A percentile compares a stretch with the other conserved stretches of the same genome.
phyloP scores from a whole-genome alignment of 164 flowering plant species.

The Dillenia suffruticosa region DNA sequence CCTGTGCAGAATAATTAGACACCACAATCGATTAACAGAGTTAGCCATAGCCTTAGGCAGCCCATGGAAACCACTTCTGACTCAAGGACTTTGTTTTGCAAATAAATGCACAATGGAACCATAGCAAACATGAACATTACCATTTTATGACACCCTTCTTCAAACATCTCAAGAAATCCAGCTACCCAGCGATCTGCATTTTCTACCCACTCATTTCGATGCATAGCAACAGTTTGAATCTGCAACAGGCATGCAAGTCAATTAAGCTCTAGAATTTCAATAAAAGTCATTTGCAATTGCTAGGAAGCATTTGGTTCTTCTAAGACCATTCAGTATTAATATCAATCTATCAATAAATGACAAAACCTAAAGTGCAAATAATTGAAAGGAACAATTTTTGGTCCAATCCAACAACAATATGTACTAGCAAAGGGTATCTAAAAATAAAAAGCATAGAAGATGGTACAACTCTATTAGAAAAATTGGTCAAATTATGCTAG shows the following conservation, averaged over 20 bases:
- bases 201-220: conserved; percentile 71
- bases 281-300: too few relatives aligned
- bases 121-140: conserved; percentile 12
- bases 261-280: background rate
- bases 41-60: too few relatives aligned
- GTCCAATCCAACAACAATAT: too few relatives aligned
- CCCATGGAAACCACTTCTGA: background rate
- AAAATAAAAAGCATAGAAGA: too few relatives aligned
- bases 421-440: too few relatives aligned
- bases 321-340: too few relatives aligned
- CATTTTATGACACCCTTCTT: conserved; percentile 86
- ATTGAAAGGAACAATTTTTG: too few relatives aligned
- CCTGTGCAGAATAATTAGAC: conserved; percentile 25
- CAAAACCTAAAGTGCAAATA: too few relatives aligned
- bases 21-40: background rate
- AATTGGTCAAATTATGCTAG: too few relatives aligned
- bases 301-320: too few relatives aligned
- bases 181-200: conserved; percentile 83
- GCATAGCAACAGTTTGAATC: conserved; percentile 69
- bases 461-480: too few relatives aligned
- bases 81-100: background rate
- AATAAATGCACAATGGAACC: background rate
- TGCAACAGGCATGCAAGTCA: conserved; percentile 10
- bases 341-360: too few relatives aligned
- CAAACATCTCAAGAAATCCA: conserved; percentile 84